Percentiles rank a stretch among this genome's conserved stretches.
Evolutionary conservation across 768 basidiomycete species (phyloP).

Genomic region (Hericium coralloides): DNA sequence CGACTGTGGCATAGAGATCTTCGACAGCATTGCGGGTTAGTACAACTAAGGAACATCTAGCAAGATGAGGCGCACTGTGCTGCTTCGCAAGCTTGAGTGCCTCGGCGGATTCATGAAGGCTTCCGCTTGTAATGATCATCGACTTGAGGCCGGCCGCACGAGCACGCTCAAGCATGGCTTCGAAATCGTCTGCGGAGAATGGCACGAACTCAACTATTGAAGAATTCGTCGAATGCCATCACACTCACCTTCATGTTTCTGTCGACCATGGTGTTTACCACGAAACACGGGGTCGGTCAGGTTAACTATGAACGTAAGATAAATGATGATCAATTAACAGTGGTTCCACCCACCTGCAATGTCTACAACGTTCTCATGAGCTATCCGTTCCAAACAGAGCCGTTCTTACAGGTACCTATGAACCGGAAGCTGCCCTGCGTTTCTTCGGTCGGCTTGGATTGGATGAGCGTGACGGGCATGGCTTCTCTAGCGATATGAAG

Average conservation of each 20-base stretch:
- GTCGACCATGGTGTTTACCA: conserved; percentile 26
- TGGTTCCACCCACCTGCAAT: not conserved
- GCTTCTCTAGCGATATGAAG: too few relatives aligned
- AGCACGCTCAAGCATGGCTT: conserved; percentile 46
- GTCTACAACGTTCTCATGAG: not conserved
- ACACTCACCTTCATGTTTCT: conserved; percentile 24
- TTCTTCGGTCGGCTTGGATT: too few relatives aligned
- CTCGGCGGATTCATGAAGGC: conserved; percentile 49
- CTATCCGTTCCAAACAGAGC: too few relatives aligned
- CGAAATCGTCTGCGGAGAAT: conserved; percentile 46
- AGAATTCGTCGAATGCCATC: not conserved
- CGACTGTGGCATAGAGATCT: conserved; percentile 68
- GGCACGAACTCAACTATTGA: not conserved
- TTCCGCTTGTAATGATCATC: conserved; percentile 74
- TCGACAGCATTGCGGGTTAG: not conserved
- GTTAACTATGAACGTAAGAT: conserved; percentile 21
- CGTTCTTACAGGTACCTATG: too few relatives aligned
- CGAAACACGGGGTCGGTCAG: conserved; percentile 32
- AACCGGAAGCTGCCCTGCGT: too few relatives aligned
- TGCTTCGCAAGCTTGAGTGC: conserved; percentile 54
- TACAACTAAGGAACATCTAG: not conserved
- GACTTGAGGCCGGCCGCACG: conserved; percentile 50
- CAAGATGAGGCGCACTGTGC: conserved; percentile 29
- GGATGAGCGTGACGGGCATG: too few relatives aligned
- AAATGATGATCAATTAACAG: not conserved